phyloP scores from a whole-genome alignment of 139 green algal species.

The Micromonas commoda region DNA sequence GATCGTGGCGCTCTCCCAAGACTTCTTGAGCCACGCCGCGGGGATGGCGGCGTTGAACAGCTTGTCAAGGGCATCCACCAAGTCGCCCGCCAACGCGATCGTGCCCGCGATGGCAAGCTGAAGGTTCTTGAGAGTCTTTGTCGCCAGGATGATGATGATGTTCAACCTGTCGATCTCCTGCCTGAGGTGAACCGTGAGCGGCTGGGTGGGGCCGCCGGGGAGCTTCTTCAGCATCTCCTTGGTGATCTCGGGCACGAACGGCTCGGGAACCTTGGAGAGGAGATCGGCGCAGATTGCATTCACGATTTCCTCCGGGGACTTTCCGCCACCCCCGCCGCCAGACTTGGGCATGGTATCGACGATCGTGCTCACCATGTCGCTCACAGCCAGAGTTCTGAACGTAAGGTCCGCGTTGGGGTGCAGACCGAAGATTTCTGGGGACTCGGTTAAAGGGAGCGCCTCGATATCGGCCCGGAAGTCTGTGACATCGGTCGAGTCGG shows the following conservation, averaged over 20 bases:
- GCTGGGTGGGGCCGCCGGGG: constrained; percentile 59
- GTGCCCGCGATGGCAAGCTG: constrained; percentile 81
- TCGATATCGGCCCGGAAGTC: constrained; percentile 70
- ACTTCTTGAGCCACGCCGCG: constrained; percentile 66
- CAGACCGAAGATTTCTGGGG: constrained; percentile 88
- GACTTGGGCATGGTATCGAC: constrained; percentile 83
- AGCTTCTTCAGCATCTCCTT: constrained; percentile 81
- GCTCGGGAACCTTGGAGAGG: constrained; percentile 69
- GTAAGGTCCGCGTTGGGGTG: constrained; percentile 91
- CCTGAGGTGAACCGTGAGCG: constrained; percentile 83
- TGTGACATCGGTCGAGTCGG: constrained; percentile 70
- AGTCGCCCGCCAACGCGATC: constrained; percentile 66
- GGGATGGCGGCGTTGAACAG: constrained; percentile 82
- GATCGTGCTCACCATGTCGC: constrained; percentile 64
- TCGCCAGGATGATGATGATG: constrained; percentile 53
- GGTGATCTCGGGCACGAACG: constrained; percentile 80
- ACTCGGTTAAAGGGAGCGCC: constrained; percentile 66
- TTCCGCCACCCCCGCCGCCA: constrained; percentile 48
- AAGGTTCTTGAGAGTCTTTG: constrained; percentile 67
- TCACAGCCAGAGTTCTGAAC: constrained; percentile 71
- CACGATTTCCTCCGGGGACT: constrained; percentile 83
- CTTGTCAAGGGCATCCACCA: constrained; percentile 75
- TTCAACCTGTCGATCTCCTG: constrained; percentile 90
- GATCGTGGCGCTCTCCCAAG: constrained; percentile 65
- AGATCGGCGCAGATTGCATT: constrained; percentile 84